Base-by-base conservation (phyloP, 805 yeast species). In the Pichia exigua region DNA sequence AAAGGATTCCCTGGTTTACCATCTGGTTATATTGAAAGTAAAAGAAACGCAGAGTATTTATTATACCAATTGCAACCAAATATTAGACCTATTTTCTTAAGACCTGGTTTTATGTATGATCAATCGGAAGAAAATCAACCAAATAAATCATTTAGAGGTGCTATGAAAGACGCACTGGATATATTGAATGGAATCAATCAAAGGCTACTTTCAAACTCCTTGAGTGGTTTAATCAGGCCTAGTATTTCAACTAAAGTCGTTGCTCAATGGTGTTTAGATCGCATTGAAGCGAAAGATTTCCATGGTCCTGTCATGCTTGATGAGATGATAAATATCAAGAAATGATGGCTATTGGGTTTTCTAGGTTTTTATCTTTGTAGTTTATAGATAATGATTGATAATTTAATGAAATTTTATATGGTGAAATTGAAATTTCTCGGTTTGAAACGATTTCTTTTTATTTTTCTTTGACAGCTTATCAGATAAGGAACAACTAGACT, bases 71-170 rank as follows among this genome's bases (percentile, higher is more conserved):
- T 65, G 50, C 64, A 72, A 27, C 69, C 77, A 21, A 68, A 72
- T n/a, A 62, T 87, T 24, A 74, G 92, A 51, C 71, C 85, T 0
- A 79, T 90, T 2, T 64, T 85, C 17, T 55, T 87, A 67, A 74
- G 96, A 54, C 97, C 97, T 0, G 95, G 95, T 0, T 80, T 89
- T 59, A 82, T 90, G 90, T 85, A 70, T 61, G 95, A 87, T 61
- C 79, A 73, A 39, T 56, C 60, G 8, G 57, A 52, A 17, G 59
- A 61, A 32, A 69, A 69, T 46, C 20, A 42, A 8, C 39, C 46
- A 20, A 35, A 45, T 17, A 48, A 41, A 18, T 18, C 40, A 15
- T 59, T 66, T 26, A 66, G 87, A 51, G 66, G 70, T 13, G 51
- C 69, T 1, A 54, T 83, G 44, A 76, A 74, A 51, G 55, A 30